phyloP scores from a whole-genome alignment of 208 protist genomes.

The Crithidia acanthocephali region DNA sequence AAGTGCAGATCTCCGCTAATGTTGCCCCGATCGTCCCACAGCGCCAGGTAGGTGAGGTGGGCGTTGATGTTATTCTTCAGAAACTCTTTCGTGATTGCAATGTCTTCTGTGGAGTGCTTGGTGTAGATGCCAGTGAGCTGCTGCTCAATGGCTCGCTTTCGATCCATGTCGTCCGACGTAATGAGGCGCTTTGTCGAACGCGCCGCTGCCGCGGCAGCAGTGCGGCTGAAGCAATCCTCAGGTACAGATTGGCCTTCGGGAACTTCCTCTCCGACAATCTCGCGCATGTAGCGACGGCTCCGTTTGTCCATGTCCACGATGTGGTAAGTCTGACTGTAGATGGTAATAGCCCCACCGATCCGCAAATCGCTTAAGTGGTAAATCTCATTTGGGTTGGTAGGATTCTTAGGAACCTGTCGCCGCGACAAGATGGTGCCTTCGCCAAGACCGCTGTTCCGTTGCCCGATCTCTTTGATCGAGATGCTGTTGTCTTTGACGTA shows the following conservation, averaged over 20 bases:
- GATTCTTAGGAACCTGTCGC: constrained; percentile 72
- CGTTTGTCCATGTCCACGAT: constrained; percentile 85
- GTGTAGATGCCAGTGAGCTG: constrained; percentile 88
- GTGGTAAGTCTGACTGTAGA: constrained; percentile 75
- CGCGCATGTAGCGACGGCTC: constrained; percentile 74
- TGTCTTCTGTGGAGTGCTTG: constrained; percentile 88
- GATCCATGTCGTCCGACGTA: constrained; percentile 89
- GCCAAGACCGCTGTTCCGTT: constrained; percentile 83
- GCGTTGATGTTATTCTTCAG: constrained; percentile 88
- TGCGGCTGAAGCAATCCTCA: constrained; percentile 46
- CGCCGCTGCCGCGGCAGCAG: constrained; percentile 19
- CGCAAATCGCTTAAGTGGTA: constrained; percentile 75
- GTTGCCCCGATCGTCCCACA: constrained; percentile 91
- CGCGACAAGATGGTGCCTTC: constrained; percentile 76
- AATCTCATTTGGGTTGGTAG: constrained; percentile 48
- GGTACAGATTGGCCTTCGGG: constrained; percentile 48
- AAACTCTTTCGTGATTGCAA: constrained; percentile 85
- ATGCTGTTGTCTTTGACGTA: constrained; percentile 82
- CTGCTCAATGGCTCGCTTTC: constrained; percentile 81
- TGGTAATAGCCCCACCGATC: constrained; percentile 64
- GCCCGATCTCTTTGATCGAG: constrained; percentile 64
- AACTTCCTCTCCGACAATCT: constrained; percentile 52
- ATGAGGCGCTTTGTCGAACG: constrained; percentile 51
- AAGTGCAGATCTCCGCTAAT: constrained; percentile 83
- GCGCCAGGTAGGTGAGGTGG: constrained; percentile 82